phyloP scores from a whole-genome alignment of 1,284 basidiomycete species.

The Leccinum griseonigrum region DNA sequence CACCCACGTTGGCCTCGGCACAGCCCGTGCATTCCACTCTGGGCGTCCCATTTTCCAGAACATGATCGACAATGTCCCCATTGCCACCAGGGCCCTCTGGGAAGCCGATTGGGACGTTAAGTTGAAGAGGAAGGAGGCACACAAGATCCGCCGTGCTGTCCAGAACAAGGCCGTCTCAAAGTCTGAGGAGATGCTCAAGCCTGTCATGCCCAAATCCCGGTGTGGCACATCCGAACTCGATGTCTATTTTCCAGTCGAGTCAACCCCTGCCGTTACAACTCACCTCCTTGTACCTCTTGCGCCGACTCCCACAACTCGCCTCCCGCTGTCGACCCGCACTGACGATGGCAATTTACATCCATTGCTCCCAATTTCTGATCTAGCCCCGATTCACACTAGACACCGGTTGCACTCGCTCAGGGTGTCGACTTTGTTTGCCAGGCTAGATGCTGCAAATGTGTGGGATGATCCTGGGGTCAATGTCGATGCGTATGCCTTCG shows the following conservation, averaged over 20 bases:
- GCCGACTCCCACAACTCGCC: slow-evolving; percentile 60
- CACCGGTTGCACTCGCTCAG: slow-evolving; percentile 58
- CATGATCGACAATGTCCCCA: slow-evolving; percentile 70
- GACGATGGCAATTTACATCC: slow-evolving; percentile 28
- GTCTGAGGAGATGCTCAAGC: slow-evolving; percentile 37
- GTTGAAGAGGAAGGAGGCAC: slow-evolving; percentile 43
- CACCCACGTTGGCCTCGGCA: slow-evolving; percentile 67
- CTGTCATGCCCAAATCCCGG: slow-evolving; percentile 18
- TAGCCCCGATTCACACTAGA: slow-evolving; percentile 50
- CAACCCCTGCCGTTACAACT: slow-evolving; percentile 51
- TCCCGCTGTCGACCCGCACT: slow-evolving; percentile 48
- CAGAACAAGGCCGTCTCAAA: slow-evolving; percentile 20
- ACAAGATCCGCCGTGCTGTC: slow-evolving; percentile 34
- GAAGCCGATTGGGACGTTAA: slow-evolving; percentile 68
- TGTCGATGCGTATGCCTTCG: slow-evolving; percentile 52
- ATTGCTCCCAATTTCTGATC: slow-evolving; percentile 54
- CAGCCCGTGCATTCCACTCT: slow-evolving; percentile 68
- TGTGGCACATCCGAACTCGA: slow-evolving; percentile 45
- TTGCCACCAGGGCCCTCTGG: slow-evolving; percentile 63
- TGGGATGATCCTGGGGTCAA: slow-evolving; percentile 57
- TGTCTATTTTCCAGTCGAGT: slow-evolving; percentile 53
- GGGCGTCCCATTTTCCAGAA: slow-evolving; percentile 73
- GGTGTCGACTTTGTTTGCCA: slow-evolving; percentile 65
- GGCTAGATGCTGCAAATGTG: slow-evolving; percentile 62
- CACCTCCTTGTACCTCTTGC: slow-evolving; percentile 70